Conservation (phyloP, 2,329 filamentous ascomycete genomes). For the Xylaria sp. region DNA sequence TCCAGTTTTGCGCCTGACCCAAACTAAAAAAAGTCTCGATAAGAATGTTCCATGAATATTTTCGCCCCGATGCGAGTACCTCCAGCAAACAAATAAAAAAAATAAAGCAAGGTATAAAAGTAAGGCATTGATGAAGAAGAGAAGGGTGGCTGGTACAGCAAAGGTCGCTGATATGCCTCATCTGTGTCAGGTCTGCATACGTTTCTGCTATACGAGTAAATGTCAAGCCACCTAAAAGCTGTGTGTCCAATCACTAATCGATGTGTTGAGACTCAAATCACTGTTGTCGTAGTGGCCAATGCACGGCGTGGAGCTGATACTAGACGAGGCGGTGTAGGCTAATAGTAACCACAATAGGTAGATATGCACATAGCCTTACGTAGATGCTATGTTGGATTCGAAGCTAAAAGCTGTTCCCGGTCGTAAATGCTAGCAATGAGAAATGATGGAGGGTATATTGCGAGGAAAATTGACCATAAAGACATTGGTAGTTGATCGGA, state of each 20-base stretch:
- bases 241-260: slow-evolving; percentile 11
- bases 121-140: slow-evolving; percentile 18
- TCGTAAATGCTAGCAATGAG: slow-evolving; percentile 43
- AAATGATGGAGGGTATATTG: slow-evolving; percentile 45
- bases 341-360: slow-evolving; percentile 22
- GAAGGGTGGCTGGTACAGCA: slow-evolving; percentile 12
- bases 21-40: slow-evolving; percentile 21
- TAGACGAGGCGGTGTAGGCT: neutral
- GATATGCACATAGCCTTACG: slow-evolving; percentile 20
- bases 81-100: slow-evolving; percentile 21
- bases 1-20: slow-evolving; percentile 37
- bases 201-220: slow-evolving; percentile 18
- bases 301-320: slow-evolving; percentile 3
- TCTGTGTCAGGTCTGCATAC: slow-evolving; percentile 12
- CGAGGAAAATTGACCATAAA: slow-evolving; percentile 40
- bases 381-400: slow-evolving; percentile 26
- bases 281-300: slow-evolving; percentile 1
- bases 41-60: slow-evolving; percentile 38
- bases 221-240: slow-evolving; percentile 15
- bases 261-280: slow-evolving; percentile 7
- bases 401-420: slow-evolving; percentile 24
- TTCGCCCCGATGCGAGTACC: slow-evolving; percentile 27
- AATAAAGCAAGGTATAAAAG: slow-evolving; percentile 28
- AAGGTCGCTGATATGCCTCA: slow-evolving; percentile 11
- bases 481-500: slow-evolving; percentile 25